A percentile compares a stretch with the other conserved stretches of the same genome.
Evolutionary conservation across 257 asterid species (phyloP).

Genomic region (Nicotiana undulata): DNA sequence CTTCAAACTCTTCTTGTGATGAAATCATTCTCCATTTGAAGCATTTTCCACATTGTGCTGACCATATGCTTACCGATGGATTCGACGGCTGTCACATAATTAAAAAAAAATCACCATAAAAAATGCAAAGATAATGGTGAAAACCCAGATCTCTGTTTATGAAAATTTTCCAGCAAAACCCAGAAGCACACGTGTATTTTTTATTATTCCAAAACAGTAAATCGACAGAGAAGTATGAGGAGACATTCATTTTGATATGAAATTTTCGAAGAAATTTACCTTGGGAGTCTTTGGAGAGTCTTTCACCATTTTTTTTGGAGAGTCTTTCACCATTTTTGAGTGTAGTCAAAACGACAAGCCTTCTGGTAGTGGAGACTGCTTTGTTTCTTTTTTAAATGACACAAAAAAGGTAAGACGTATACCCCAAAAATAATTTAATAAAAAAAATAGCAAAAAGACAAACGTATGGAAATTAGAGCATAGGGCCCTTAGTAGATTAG

Average conservation of each 20-base stretch:
- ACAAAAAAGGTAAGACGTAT: too few species aligned
- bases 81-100: neutral
- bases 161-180: neutral
- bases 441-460: too few species aligned
- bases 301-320: constrained; percentile 1
- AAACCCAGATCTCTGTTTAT: neutral
- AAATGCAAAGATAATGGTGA: too few species aligned
- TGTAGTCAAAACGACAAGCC: neutral
- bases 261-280: neutral
- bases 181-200: neutral
- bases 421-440: too few species aligned
- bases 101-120: neutral
- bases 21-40: constrained; percentile 10
- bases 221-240: neutral
- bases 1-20: constrained; percentile 15
- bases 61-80: constrained; percentile 6
- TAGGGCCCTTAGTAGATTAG: too few species aligned
- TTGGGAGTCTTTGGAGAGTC: neutral
- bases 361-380: neutral
- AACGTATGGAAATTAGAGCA: too few species aligned
- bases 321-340: constrained; percentile 1
- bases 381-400: too few species aligned
- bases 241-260: too few species aligned
- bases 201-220: neutral
- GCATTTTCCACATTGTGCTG: constrained; percentile 15